These are phyloP conservation scores for Gynochthodes officinalis DNA, from an alignment of 257 asterid species.

Conservation along the genomic window DNA sequence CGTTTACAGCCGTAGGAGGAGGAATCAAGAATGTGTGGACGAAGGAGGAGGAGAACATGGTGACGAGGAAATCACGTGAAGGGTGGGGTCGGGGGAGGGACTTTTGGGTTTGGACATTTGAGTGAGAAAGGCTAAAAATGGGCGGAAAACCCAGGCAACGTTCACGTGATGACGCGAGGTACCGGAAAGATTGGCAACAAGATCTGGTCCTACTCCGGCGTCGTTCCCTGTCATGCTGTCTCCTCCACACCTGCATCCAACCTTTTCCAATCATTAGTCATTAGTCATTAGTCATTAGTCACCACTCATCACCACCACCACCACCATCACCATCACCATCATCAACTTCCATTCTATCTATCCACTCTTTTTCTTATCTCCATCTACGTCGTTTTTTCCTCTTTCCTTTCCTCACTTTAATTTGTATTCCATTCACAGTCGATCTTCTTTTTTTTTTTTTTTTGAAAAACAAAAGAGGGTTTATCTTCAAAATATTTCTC, in stretches of 20 bases:
- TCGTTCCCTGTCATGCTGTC: constrained; percentile 8
- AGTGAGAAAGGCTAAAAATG: not conserved
- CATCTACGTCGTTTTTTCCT: no score
- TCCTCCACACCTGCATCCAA: constrained; percentile 21
- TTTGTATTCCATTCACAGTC: no score
- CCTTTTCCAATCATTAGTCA: constrained; percentile 23
- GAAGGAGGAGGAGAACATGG: not conserved
- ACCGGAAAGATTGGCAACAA: no score
- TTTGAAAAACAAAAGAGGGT: no score
- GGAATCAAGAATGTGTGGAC: no score
- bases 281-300: no score
- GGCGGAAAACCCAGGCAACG: constrained; percentile 14
- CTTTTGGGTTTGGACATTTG: not conserved
- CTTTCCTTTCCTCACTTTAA: no score
- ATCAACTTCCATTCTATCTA: not conserved
- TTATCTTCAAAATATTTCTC: no score
- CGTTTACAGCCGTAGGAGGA: no score
- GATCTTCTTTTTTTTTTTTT: no score
- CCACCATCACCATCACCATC: no score
- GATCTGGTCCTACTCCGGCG: not conserved
- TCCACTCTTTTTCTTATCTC: not conserved
- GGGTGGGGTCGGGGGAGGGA: not conserved
- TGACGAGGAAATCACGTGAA: constrained; percentile 2
- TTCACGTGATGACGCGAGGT: constrained; percentile 14
- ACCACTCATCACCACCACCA: no score